Percentiles rank a stretch among this genome's conserved stretches.
Conservation (phyloP, 352 stramenopile species). For the Bremia lactucae region DNA sequence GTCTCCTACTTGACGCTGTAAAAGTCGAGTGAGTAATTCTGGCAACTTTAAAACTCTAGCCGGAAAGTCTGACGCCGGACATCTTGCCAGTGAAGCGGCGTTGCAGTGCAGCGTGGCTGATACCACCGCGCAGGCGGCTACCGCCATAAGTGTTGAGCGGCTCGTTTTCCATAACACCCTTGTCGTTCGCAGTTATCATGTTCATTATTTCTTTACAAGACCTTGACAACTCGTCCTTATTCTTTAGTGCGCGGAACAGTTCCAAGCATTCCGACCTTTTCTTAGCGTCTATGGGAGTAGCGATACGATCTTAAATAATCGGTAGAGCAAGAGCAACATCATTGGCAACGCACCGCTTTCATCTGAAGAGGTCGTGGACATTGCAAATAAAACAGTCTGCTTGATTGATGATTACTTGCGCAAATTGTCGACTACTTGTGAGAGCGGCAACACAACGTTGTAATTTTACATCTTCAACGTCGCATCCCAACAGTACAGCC, state of each 20-base stretch:
- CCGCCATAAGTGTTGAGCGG: conserved; percentile 51
- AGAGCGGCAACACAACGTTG: no score
- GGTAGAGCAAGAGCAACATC: neutral
- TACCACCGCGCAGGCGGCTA: conserved; percentile 40
- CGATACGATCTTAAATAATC: neutral
- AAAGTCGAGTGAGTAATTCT: no score
- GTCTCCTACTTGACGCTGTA: conserved; percentile 9
- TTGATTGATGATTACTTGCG: conserved; percentile 2
- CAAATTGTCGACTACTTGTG: no score
- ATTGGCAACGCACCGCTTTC: conserved; percentile 20
- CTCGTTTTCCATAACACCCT: conserved; percentile 62
- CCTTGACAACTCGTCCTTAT: conserved; percentile 67
- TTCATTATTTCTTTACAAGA: conserved; percentile 73
- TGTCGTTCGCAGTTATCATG: conserved; percentile 47
- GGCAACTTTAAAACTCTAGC: conserved; percentile 24
- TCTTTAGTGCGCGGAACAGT: conserved; percentile 59
- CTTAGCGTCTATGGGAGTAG: conserved; percentile 12
- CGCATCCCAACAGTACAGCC: neutral
- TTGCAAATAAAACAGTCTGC: neutral
- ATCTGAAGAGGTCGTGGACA: conserved; percentile 32
- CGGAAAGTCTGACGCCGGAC: conserved; percentile 49
- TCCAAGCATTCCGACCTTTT: conserved; percentile 56
- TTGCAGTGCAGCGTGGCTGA: conserved; percentile 69
- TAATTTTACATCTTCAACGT: conserved; percentile 10
- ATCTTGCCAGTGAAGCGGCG: conserved; percentile 78